phyloP scores from a whole-genome alignment of 345 rosid genomes.

The Litchi chinensis region DNA sequence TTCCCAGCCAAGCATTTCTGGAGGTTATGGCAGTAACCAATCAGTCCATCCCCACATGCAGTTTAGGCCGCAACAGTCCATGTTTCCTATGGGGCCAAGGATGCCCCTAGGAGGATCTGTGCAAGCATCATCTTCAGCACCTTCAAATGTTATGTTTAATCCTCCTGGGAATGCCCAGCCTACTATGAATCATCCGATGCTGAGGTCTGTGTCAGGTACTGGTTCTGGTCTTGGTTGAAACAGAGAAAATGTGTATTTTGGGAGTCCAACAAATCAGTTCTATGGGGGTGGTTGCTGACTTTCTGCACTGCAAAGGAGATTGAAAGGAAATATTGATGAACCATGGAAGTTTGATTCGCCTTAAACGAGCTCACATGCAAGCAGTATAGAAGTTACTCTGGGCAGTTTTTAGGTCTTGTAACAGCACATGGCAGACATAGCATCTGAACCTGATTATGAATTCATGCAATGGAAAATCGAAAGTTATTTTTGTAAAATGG shows the following conservation, averaged over 20 bases:
- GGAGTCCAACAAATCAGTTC: constrained; percentile 6
- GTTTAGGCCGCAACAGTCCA: constrained; percentile 70
- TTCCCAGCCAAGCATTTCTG: constrained; percentile 67
- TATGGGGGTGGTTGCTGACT: constrained; percentile 13
- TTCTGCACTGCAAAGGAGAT: constrained; percentile 16
- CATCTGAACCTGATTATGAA: constrained; percentile 19
- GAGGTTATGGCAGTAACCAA: constrained; percentile 59
- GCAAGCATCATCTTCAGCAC: constrained; percentile 65
- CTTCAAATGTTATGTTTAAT: constrained; percentile 56
- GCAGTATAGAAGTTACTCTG: constrained; percentile 11
- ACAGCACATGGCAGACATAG: constrained; percentile 19
- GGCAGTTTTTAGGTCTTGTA: constrained; percentile 36
- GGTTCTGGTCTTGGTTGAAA: constrained; percentile 66
- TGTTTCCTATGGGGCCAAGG: constrained; percentile 77
- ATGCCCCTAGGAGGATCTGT: constrained; percentile 65
- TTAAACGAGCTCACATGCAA: constrained; percentile 19
- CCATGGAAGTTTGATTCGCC: constrained; percentile 1
- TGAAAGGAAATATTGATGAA: constrained; percentile 3
- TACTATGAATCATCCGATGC: constrained; percentile 57
- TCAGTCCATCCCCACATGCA: constrained; percentile 74
- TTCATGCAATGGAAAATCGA: constrained; percentile 19
- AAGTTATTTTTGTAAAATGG: constrained; percentile 24
- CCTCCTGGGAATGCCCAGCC: constrained; percentile 55
- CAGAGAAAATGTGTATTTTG: not conserved
- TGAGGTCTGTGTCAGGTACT: constrained; percentile 65